Conservation (phyloP, 805 yeast genomes). For the Diddensiella caesifluorescens region DNA sequence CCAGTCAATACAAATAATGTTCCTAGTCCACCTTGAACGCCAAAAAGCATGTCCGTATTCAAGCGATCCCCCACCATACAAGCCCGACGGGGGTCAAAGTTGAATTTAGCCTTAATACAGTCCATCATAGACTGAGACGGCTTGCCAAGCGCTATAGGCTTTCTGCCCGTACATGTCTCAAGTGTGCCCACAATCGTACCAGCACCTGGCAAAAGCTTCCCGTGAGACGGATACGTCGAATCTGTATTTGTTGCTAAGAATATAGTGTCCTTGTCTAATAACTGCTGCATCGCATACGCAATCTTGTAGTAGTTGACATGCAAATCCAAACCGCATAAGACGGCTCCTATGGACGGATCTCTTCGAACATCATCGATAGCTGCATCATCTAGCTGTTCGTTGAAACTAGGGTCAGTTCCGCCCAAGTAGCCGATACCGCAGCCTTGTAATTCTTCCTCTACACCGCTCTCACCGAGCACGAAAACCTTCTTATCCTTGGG, state of each 20-base stretch:
- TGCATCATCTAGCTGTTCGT: conserved; percentile 40
- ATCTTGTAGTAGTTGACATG: conserved; percentile 75
- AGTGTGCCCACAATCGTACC: conserved; percentile 83
- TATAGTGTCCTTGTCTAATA: conserved; percentile 48
- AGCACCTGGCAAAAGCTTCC: conserved; percentile 86
- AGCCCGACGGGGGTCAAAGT: conserved; percentile 50
- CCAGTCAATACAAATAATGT: conserved; percentile 89
- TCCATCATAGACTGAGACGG: conserved; percentile 89
- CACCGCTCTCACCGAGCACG: conserved; percentile 86
- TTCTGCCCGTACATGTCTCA: conserved; percentile 68
- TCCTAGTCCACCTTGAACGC: conserved; percentile 77
- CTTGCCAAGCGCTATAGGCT: conserved; percentile 89
- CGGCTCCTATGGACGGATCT: conserved; percentile 78
- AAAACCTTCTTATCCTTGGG: conserved; percentile 76
- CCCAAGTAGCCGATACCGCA: conserved; percentile 76
- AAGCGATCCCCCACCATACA: conserved; percentile 95
- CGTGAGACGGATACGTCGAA: conserved; percentile 88
- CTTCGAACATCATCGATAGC: conserved; percentile 37
- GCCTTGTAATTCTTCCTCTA: conserved; percentile 68
- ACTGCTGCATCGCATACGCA: conserved; percentile 75
- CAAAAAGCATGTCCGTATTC: conserved; percentile 93
- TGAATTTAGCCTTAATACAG: conserved; percentile 64
- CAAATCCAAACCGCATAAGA: conserved; percentile 80
- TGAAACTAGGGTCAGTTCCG: conserved; percentile 67
- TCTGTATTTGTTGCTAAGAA: conserved; percentile 94